These are phyloP conservation scores for Tilletia indica DNA, from an alignment of 1,284 basidiomycete genomes.

Conservation along the genomic window DNA sequence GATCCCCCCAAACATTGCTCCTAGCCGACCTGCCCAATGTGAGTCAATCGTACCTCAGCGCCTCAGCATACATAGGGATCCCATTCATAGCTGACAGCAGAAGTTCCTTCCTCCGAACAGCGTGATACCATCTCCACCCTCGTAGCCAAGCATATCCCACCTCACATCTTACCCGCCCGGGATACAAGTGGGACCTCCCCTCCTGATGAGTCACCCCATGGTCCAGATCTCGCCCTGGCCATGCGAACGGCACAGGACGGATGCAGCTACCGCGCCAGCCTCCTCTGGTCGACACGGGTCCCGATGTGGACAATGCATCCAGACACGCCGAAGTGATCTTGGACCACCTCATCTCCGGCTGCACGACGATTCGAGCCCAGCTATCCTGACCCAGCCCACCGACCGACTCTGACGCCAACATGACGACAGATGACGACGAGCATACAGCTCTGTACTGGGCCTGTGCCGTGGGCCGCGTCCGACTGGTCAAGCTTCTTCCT, in stretches of 20 bases:
- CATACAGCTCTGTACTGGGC: slow-evolving; percentile 99
- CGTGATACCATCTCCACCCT: slow-evolving; percentile 30
- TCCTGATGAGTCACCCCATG: slow-evolving; percentile 19
- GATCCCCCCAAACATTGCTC: slow-evolving; percentile 12
- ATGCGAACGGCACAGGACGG: slow-evolving; percentile 21
- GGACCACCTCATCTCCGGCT: slow-evolving; percentile 98
- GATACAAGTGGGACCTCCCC: slow-evolving; percentile 30
- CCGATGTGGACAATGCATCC: slow-evolving; percentile 23
- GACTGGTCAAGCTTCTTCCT: slow-evolving; percentile 90
- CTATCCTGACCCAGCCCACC: slow-evolving; percentile 83
- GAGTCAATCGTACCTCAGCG: not conserved
- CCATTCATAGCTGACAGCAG: not conserved
- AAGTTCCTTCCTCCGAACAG: not conserved
- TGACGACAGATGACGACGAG: slow-evolving; percentile 96
- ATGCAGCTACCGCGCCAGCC: not conserved
- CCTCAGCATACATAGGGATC: not conserved
- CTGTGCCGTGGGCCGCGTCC: slow-evolving; percentile 95
- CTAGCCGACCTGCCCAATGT: slow-evolving; percentile 18
- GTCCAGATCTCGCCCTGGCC: slow-evolving; percentile 22
- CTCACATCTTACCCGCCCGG: slow-evolving; percentile 29
- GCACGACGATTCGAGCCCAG: slow-evolving; percentile 75
- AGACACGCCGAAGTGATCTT: slow-evolving; percentile 90
- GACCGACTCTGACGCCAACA: slow-evolving; percentile 88
- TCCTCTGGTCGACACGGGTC: not conserved
- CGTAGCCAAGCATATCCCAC: slow-evolving; percentile 33